Base-by-base conservation (phyloP, 78 protist species). In the Dictyostelium purpureum region DNA sequence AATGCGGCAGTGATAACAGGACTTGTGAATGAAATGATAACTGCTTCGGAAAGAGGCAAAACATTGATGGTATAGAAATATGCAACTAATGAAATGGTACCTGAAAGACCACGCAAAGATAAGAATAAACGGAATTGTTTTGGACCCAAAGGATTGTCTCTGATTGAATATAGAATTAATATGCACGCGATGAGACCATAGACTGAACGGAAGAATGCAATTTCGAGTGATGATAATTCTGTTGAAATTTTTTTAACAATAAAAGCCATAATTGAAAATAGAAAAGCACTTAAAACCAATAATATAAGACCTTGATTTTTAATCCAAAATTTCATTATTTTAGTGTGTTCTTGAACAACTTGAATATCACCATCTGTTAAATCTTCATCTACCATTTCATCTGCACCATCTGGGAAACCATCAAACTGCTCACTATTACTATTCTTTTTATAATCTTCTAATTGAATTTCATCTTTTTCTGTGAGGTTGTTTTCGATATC, bases 211-310 rank as follows among this genome's bases (percentile, higher is more conserved):
- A 83, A 6, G 45, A 83, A 83, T 26, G 80, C 90, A 35, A 70
- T 31, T 65, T 83, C 75, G 1, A 83, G 31, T 10, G 80, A 70
- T 2, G 14, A 18, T 4, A 83, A 2, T 3, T 40, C 52, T 1
- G 18, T 56, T 2, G 90, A 49, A 0, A 83, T 6, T 4, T 37
- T 4, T n/a, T 83, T 83, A 14, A 83, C 90, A 2, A 83, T 14
- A 10, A 69, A 65, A 6, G 90, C 79, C 90, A 83, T 70, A 42
- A 83, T 33, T 69, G 77, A 61, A 33, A 83, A 83, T 26, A 83
- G 12, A 11, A 83, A 83, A 33, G 90, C 1, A 56, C 51, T 18
- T 5, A 47, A 2, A 4, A 83, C 70, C 74, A 83, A 52, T 4
- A 56, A 57, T 12, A 83, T 0, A 9, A 70, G 24, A 38, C 90